These are phyloP conservation scores for Pelagomonas calceolata DNA, from an alignment of 108 stramenopile species.

Conservation along the genomic window DNA sequence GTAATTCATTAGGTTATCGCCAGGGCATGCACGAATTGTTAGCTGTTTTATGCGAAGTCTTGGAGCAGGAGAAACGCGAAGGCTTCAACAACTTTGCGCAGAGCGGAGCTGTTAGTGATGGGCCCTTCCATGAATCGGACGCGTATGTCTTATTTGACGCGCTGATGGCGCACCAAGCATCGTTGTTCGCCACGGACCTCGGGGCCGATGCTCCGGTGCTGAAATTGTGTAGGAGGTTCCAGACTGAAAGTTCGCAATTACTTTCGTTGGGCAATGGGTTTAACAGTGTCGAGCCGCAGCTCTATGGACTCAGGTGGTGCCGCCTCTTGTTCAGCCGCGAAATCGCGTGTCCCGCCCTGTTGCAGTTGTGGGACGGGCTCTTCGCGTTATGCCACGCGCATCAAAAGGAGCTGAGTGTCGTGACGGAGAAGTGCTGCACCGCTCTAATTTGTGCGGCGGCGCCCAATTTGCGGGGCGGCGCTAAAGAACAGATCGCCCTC, in stretches of 20 bases:
- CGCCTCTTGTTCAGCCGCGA: conserved; percentile 34
- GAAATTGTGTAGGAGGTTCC: conserved; percentile 17
- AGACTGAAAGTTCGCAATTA: conserved; percentile 15
- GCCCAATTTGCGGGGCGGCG: no score
- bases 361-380: conserved; percentile 28
- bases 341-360: conserved; percentile 15
- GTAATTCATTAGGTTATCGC: conserved; percentile 19
- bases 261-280: conserved; percentile 25
- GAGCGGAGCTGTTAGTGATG: conserved; percentile 9
- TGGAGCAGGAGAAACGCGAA: conserved; percentile 13
- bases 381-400: conserved; percentile 25
- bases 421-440: no score
- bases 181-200: background rate
- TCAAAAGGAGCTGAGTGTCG: no score
- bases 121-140: background rate
- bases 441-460: no score
- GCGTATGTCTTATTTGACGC: background rate
- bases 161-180: background rate
- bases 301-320: conserved; percentile 38
- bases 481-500: no score
- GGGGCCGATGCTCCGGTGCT: conserved; percentile 20
- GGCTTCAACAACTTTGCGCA: background rate
- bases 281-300: conserved; percentile 28
- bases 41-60: conserved; percentile 19
- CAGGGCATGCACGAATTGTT: conserved; percentile 45